Evolutionary conservation across 148 eudicot species (phyloP).

Genomic region (Persicaria maculosa): DNA sequence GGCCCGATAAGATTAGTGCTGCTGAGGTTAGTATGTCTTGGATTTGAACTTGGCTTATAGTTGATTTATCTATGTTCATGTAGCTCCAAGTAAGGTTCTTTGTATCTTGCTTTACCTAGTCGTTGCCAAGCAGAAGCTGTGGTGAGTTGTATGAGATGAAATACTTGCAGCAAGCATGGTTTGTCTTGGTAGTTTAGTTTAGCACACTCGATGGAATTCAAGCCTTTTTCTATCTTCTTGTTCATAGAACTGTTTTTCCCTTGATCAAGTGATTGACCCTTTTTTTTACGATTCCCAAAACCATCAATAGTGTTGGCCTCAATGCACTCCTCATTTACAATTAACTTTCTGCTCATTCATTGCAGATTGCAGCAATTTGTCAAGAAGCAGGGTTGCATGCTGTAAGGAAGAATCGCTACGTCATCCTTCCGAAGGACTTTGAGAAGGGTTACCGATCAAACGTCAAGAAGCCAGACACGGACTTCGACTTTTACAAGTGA

Average conservation of each 20-base stretch:
- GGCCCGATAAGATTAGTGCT: constrained; percentile 91
- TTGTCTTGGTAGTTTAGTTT: neutral
- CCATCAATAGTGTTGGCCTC: neutral
- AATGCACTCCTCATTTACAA: neutral
- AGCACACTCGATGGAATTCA: neutral
- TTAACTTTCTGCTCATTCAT: neutral
- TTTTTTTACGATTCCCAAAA: neutral
- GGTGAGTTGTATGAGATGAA: neutral
- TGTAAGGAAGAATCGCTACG: constrained; percentile 41
- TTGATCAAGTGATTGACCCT: neutral
- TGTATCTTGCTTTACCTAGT: neutral
- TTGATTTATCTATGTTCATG: neutral
- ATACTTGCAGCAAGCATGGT: neutral
- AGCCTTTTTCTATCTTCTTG: neutral
- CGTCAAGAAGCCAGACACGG: constrained; percentile 90
- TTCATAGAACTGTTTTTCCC: neutral
- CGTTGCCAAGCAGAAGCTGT: neutral
- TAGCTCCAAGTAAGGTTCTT: neutral
- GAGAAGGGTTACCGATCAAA: constrained; percentile 88
- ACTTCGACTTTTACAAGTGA: constrained; percentile 91
- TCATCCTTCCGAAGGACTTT: constrained; percentile 79
- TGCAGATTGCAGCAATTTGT: constrained; percentile 13
- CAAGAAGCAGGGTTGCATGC: constrained; percentile 16
- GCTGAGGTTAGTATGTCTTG: constrained; percentile 56
- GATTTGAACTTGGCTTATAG: neutral